Evolutionary conservation across 2,329 filamentous ascomycete species (phyloP).

Genomic region (Aspergillus sp.): DNA sequence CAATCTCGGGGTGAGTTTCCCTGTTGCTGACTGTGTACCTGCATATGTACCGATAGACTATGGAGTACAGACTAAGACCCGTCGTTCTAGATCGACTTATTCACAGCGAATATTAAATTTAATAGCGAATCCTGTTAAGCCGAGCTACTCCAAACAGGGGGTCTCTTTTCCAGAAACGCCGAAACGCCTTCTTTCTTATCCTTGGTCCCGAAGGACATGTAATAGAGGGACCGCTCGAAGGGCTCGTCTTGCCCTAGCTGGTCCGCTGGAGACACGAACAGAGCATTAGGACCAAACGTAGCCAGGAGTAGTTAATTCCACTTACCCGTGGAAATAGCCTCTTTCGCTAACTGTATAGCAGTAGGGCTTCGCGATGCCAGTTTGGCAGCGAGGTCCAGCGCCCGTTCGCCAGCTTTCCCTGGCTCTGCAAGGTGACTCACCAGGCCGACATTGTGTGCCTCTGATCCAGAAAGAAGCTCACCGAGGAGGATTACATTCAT

Average conservation of each 20-base stretch:
- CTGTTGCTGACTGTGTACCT: too few species aligned
- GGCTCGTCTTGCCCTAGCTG: conserved; percentile 5
- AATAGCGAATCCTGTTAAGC: too few species aligned
- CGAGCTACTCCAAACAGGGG: conserved; percentile 2
- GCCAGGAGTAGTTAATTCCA: not conserved
- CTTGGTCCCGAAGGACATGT: conserved; percentile 6
- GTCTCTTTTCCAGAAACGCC: conserved; percentile 10
- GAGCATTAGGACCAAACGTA: not conserved
- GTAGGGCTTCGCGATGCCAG: conserved; percentile 4
- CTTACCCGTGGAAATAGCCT: conserved; percentile 12
- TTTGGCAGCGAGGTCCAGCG: conserved; percentile 2
- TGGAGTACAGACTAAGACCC: too few species aligned
- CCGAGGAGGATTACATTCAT: conserved; percentile 12
- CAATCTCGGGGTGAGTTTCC: too few species aligned
- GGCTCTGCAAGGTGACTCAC: conserved; percentile 2
- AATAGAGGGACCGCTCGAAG: conserved; percentile 10
- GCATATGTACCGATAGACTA: too few species aligned
- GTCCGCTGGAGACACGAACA: not conserved
- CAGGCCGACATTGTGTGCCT: conserved; percentile 2
- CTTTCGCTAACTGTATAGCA: conserved; percentile 7
- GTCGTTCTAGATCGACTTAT: too few species aligned
- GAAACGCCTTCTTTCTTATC: conserved; percentile 11
- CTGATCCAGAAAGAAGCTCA: conserved; percentile 3
- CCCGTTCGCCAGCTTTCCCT: not conserved
- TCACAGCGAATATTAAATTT: too few species aligned